Percentiles rank a stretch among this genome's conserved stretches.
These are phyloP conservation scores for Metschnikowia shivogae DNA, from an alignment of 805 yeast species.

Conservation along the genomic window DNA sequence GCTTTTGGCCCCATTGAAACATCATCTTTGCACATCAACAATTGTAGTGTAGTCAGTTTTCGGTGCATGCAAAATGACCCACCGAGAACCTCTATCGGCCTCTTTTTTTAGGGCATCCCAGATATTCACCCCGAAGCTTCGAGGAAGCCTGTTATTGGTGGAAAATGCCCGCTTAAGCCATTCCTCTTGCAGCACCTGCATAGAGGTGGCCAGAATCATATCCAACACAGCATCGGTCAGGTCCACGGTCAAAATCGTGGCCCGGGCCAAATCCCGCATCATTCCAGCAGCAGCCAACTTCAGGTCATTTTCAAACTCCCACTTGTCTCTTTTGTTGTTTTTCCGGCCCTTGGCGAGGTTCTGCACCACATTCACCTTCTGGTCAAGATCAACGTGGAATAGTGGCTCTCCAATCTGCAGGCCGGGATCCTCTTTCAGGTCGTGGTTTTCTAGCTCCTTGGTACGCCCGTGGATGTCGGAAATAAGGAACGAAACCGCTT, in stretches of 20 bases:
- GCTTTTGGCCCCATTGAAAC: not conserved
- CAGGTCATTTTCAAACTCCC: conserved; percentile 73
- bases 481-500: conserved; percentile 41
- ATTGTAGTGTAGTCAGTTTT: conserved; percentile 61
- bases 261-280: conserved; percentile 50
- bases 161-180: conserved; percentile 83
- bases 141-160: conserved; percentile 66
- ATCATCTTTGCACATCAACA: conserved; percentile 24
- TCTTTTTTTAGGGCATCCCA: conserved; percentile 73
- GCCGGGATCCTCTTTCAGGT: not conserved
- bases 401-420: conserved; percentile 24
- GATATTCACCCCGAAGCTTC: conserved; percentile 73
- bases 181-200: conserved; percentile 68
- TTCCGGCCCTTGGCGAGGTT: conserved; percentile 82
- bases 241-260: conserved; percentile 79
- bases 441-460: conserved; percentile 1
- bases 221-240: conserved; percentile 80
- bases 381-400: conserved; percentile 37
- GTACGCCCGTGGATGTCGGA: conserved; percentile 21
- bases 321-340: conserved; percentile 69
- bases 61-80: conserved; percentile 77
- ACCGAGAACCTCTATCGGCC: conserved; percentile 61
- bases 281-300: conserved; percentile 54
- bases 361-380: conserved; percentile 62
- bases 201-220: conserved; percentile 71